Evolutionary conservation across 2,329 filamentous ascomycete species (phyloP).

Genomic region (Aspergillus terreus): DNA sequence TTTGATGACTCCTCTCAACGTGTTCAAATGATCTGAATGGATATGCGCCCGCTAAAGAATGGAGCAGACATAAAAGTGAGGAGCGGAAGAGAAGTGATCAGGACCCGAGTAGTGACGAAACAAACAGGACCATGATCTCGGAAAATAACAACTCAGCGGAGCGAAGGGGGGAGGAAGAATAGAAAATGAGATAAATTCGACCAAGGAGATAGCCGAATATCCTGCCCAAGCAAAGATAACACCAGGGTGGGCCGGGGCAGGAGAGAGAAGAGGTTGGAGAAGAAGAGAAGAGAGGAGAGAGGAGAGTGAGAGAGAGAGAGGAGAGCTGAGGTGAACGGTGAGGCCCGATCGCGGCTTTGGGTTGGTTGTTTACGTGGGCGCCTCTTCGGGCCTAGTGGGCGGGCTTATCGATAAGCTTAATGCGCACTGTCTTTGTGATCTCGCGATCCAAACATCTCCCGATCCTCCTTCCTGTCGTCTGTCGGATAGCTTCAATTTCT

Average conservation of each 20-base stretch:
- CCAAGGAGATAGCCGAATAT: background rate
- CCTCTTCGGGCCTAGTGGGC: conserved; percentile 33
- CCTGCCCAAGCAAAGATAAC: background rate
- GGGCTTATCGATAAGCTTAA: conserved; percentile 44
- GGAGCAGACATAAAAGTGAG: conserved; percentile 2
- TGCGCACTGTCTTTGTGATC: conserved; percentile 9
- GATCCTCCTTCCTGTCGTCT: no score
- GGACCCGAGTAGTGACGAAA: conserved; percentile 3
- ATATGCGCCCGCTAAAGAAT: background rate
- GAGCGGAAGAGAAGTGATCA: conserved; percentile 6
- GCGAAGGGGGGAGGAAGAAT: conserved; percentile 2
- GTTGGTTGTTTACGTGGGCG: conserved; percentile 36
- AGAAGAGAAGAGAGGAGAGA: conserved; percentile 10
- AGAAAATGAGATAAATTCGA: conserved; percentile 5
- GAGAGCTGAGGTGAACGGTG: conserved; percentile 23
- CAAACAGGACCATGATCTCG: conserved; percentile 6
- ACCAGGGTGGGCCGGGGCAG: background rate
- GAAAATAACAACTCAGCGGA: background rate
- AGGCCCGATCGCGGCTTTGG: conserved; percentile 28
- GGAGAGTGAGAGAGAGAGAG: conserved; percentile 10
- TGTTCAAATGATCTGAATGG: background rate
- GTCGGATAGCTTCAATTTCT: background rate
- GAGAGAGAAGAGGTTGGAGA: conserved; percentile 5
- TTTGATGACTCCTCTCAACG: background rate
- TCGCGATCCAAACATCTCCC: background rate